Conservation (phyloP, 805 yeast species). For the Teunomyces cretensis region DNA sequence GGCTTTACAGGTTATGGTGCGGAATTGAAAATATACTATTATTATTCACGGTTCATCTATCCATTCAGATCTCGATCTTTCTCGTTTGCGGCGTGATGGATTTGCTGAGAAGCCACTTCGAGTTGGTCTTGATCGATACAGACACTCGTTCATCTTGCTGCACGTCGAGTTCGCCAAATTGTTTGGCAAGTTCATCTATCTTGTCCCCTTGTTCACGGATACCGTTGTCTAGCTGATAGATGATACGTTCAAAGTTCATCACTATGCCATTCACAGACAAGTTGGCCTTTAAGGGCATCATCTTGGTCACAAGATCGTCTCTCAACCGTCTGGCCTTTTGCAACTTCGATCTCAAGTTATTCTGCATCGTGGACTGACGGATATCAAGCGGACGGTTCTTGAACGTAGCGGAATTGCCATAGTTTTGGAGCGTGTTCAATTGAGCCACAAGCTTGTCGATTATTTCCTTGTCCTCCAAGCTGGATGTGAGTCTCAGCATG, state of each 20-base stretch:
- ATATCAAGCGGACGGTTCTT: conserved; percentile 32
- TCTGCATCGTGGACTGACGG: conserved; percentile 24
- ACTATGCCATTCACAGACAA: conserved; percentile 15
- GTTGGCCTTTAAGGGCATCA: conserved; percentile 37
- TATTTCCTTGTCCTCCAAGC: conserved; percentile 12
- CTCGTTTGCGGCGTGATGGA: background rate
- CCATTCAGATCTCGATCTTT: background rate
- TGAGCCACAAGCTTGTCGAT: conserved; percentile 29
- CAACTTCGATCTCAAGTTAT: conserved; percentile 26
- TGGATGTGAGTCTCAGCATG: conserved; percentile 3
- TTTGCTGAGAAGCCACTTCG: conserved; percentile 3
- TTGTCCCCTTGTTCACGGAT: conserved; percentile 13
- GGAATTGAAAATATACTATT: too few species aligned
- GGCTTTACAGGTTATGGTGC: background rate
- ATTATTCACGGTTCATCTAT: too few species aligned
- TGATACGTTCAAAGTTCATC: conserved; percentile 26
- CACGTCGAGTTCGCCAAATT: background rate
- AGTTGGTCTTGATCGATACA: background rate
- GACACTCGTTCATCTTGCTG: background rate
- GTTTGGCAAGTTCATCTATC: conserved; percentile 12
- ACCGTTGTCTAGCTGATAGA: conserved; percentile 26
- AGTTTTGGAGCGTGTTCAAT: conserved; percentile 17
- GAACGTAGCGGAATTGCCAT: conserved; percentile 10
- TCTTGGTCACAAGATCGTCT: conserved; percentile 19
- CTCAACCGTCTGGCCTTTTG: conserved; percentile 20